These are phyloP conservation scores for Dictyostelium intermedium DNA, from an alignment of 78 protist genomes.

Conservation along the genomic window DNA sequence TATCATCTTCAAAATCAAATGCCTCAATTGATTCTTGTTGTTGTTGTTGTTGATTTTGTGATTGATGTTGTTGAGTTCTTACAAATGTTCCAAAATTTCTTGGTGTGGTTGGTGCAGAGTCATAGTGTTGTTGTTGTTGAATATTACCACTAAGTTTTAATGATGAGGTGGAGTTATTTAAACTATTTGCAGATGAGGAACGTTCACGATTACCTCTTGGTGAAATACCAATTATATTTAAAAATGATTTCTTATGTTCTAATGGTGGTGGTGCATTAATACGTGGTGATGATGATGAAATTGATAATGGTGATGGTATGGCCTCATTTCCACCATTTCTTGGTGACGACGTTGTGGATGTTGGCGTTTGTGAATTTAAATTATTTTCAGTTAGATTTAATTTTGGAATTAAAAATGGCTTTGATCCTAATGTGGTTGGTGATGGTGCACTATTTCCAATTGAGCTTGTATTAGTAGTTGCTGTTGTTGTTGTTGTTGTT, in stretches of 20 bases:
- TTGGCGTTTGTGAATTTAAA: not conserved
- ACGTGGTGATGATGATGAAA: constrained; percentile 14
- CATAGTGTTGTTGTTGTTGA: not conserved
- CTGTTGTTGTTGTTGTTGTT: not conserved
- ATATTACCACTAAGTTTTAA: not conserved
- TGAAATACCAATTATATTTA: constrained; percentile 50
- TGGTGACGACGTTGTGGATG: not conserved
- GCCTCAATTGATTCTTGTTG: not conserved
- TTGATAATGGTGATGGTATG: not conserved
- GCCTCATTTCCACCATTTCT: not conserved
- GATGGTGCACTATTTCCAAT: not conserved
- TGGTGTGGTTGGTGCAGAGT: constrained; percentile 29
- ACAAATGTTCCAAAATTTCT: constrained; percentile 41
- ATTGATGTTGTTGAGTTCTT: not conserved
- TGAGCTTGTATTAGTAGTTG: not conserved
- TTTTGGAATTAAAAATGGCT: constrained; percentile 28
- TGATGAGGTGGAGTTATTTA: not conserved
- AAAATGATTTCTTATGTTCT: constrained; percentile 22
- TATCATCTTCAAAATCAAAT: constrained; percentile 46
- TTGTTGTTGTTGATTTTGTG: not conserved
- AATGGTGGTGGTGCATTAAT: not conserved
- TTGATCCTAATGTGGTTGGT: not conserved
- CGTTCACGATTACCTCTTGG: constrained; percentile 14
- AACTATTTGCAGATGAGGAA: not conserved
- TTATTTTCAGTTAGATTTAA: not conserved